Conservation (phyloP, 139 green algal species). For the Chlamydomonas incerta region DNA sequence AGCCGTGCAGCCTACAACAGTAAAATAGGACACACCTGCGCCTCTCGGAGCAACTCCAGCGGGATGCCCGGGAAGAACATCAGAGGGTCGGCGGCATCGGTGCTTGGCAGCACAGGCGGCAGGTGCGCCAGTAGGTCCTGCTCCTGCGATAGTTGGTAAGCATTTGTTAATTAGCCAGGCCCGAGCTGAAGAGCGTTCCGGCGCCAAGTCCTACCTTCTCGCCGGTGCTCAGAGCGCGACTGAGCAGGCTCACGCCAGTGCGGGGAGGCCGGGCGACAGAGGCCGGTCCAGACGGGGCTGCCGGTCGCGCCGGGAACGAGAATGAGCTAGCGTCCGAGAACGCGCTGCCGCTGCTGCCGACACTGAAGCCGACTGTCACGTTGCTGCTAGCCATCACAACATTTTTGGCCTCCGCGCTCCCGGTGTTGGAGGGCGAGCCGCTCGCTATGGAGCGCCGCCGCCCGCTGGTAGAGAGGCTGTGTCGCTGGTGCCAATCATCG, state of each 20-base stretch:
- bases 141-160: not conserved
- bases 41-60: conserved; percentile 15
- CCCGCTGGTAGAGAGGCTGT: conserved; percentile 17
- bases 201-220: not conserved
- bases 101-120: not conserved
- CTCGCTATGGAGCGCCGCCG: conserved; percentile 4
- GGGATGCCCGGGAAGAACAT: conserved; percentile 33
- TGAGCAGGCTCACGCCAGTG: not conserved
- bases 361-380: conserved; percentile 20
- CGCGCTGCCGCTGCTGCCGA: not conserved
- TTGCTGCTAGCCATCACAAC: not conserved
- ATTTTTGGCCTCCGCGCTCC: not conserved
- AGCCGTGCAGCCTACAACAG: too few relatives aligned
- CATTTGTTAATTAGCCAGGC: too few relatives aligned
- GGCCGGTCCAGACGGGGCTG: not conserved
- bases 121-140: conserved; percentile 1
- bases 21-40: not conserved
- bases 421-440: not conserved
- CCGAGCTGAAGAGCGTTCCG: not conserved
- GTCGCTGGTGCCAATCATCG: conserved; percentile 11
- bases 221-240: not conserved
- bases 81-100: not conserved
- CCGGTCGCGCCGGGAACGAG: not conserved
- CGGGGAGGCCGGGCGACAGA: not conserved
- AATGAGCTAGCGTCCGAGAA: not conserved